phyloP scores from a whole-genome alignment of 192 early-diverging fungal genomes.

The Pilobolus umbonatus region DNA sequence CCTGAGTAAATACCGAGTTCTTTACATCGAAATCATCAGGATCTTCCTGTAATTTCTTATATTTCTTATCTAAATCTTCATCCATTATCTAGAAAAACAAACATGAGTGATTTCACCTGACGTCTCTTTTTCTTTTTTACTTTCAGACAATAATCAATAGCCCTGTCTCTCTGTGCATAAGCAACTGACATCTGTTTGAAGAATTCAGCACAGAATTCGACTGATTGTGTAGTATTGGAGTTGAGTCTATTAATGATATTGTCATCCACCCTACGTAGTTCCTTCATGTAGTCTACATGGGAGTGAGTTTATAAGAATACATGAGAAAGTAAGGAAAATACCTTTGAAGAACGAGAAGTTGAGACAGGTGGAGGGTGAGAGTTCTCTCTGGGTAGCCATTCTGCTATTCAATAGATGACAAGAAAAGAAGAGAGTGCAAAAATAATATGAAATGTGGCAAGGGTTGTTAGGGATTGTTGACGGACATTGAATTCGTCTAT shows the following conservation, averaged over 20 bases:
- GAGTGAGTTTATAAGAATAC: not conserved
- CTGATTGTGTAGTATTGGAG: constrained; percentile 62
- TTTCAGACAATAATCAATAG: constrained; percentile 62
- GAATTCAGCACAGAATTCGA: constrained; percentile 54
- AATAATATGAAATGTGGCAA: not conserved
- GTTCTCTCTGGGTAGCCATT: constrained; percentile 30
- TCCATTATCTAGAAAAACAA: constrained; percentile 34
- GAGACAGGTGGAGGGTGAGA: constrained; percentile 52
- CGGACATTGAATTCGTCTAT: too few relatives aligned
- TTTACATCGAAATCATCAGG: constrained; percentile 51
- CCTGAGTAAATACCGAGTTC: constrained; percentile 47
- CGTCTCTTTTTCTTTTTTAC: constrained; percentile 28
- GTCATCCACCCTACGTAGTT: constrained; percentile 72
- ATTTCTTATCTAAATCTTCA: constrained; percentile 38
- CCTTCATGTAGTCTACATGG: constrained; percentile 57
- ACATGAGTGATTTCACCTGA: not conserved
- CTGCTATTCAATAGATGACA: not conserved
- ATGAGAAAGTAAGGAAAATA: constrained; percentile 3
- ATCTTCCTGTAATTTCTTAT: constrained; percentile 47
- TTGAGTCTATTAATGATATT: constrained; percentile 77
- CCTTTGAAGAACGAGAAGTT: constrained; percentile 64
- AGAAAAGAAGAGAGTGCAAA: not conserved
- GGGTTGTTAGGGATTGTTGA: too few relatives aligned
- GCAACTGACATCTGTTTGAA: constrained; percentile 62
- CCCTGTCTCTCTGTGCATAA: constrained; percentile 60